Evolutionary conservation across 805 yeast species (phyloP), one percentile per base, ranked within the genome.

Genomic region (Candida chilensis): DNA sequence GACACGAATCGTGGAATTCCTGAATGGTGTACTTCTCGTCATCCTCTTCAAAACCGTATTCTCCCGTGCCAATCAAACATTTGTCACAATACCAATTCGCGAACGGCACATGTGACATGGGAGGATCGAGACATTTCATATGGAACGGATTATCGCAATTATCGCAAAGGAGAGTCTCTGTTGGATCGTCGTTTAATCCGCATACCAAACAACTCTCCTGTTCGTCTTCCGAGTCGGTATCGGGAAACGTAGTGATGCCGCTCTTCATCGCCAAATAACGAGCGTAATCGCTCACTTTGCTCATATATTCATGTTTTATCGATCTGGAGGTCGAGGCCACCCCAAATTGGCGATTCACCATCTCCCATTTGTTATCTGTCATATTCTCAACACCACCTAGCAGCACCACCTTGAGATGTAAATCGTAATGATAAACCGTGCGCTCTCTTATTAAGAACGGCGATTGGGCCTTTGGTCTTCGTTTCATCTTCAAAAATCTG

Each of bases 61-160:
- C 87, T 1, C 92, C 90, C 24, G 84, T 79, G 0, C 95, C 95
- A 10, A 81, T 63, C n/a, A 88, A 58, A 52, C 97, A 88, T 33
- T 69, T 70, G 29, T 79, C 80, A 50, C 97, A 88, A 45, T 67
- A 78, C 95, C 95, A 88, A 12, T 63, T 68, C 8, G 71, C 71
- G 16, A 60, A 47, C 0, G 88, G 87, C 2, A 78, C 55, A 3
- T 44, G 42, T 1, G 52, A 45, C 16, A 80, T 40, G 2, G 75
- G 75, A 3, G 80, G 80, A 10, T 52, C 54, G n/a, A 86, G 55
- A 46, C 95, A 86, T 24, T 57, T 54, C 53, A 64, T 60, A 50
- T 88, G 96, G 50, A 59, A 85, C 1, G 72, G 67, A 30, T 65
- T 67, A 35, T 79, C 74, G 46, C 96, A 88, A 22, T 80, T 80